Conservation (phyloP, 257 asterid genomes). For the Gynochthodes officinalis region DNA sequence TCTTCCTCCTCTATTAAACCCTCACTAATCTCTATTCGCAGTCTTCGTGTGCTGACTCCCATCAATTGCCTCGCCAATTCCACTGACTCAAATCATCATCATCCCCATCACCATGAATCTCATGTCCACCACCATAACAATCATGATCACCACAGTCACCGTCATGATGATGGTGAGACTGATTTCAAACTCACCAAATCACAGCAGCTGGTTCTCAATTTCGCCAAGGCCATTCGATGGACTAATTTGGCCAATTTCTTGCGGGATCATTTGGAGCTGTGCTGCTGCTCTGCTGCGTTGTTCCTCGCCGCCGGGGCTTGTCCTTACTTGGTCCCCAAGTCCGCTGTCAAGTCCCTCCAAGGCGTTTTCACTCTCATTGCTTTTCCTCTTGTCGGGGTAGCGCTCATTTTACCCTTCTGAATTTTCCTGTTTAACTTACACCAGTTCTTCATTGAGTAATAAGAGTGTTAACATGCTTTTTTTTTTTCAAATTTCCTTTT, state of each 20-base stretch:
- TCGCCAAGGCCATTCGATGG: conserved; percentile 67
- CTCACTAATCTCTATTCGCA: conserved; percentile 10
- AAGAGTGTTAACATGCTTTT: too few species aligned
- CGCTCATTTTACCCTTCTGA: background rate
- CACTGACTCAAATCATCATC: conserved; percentile 15
- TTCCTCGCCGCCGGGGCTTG: conserved; percentile 71
- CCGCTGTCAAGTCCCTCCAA: conserved; percentile 58
- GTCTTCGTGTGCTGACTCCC: background rate
- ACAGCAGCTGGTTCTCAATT: conserved; percentile 55
- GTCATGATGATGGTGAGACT: conserved; percentile 30
- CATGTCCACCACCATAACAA: conserved; percentile 31
- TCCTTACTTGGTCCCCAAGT: conserved; percentile 63
- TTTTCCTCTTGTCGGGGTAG: conserved; percentile 96
- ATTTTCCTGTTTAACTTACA: too few species aligned
- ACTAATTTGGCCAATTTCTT: conserved; percentile 61
- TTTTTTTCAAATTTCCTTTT: too few species aligned
- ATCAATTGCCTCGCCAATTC: conserved; percentile 24
- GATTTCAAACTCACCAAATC: conserved; percentile 48
- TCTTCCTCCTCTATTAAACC: background rate
- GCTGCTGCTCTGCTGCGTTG: conserved; percentile 79
- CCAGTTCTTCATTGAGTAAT: background rate
- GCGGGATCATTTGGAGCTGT: conserved; percentile 80
- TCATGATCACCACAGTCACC: conserved; percentile 22
- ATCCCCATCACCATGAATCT: conserved; percentile 24
- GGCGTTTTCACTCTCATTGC: conserved; percentile 55